Conservation (phyloP, 805 yeast species). For the Metschnikowia shivogae region DNA sequence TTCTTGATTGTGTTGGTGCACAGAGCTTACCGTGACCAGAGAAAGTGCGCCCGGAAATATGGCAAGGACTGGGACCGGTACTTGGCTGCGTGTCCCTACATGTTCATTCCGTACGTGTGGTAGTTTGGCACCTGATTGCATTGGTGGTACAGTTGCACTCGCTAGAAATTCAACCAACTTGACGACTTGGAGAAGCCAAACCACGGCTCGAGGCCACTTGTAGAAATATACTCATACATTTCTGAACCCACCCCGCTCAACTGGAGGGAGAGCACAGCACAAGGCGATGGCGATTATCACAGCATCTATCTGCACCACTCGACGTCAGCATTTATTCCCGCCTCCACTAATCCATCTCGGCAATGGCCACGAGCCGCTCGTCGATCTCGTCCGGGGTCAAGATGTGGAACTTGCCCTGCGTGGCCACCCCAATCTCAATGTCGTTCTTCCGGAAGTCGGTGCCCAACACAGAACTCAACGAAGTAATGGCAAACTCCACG, state of each 20-base stretch:
- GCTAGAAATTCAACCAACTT: no score
- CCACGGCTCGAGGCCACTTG: not conserved
- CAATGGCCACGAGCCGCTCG: constrained; percentile 88
- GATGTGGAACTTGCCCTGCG: constrained; percentile 63
- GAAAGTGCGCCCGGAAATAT: constrained; percentile 80
- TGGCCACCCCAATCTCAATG: constrained; percentile 88
- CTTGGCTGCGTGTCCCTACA: constrained; percentile 81
- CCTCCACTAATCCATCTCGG: constrained; percentile 76
- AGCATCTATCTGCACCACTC: not conserved
- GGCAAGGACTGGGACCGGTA: constrained; percentile 93
- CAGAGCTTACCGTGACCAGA: constrained; percentile 83
- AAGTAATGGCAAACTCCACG: constrained; percentile 84
- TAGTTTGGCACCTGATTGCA: not conserved
- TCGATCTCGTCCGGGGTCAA: constrained; percentile 86
- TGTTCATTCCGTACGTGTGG: constrained; percentile 82
- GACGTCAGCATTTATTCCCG: not conserved
- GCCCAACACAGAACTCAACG: constrained; percentile 80
- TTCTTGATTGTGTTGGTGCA: constrained; percentile 84
- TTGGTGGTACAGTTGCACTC: no score
- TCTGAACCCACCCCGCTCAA: no score
- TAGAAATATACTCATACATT: no score
- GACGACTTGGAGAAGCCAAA: not conserved
- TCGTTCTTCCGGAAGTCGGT: constrained; percentile 94
- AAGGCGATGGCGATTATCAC: no score
- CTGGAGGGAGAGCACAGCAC: no score